Percentiles rank a stretch among this genome's conserved stretches.
phyloP scores from a whole-genome alignment of 352 stramenopile species.

The Thalassiosira livingstoniorum region DNA sequence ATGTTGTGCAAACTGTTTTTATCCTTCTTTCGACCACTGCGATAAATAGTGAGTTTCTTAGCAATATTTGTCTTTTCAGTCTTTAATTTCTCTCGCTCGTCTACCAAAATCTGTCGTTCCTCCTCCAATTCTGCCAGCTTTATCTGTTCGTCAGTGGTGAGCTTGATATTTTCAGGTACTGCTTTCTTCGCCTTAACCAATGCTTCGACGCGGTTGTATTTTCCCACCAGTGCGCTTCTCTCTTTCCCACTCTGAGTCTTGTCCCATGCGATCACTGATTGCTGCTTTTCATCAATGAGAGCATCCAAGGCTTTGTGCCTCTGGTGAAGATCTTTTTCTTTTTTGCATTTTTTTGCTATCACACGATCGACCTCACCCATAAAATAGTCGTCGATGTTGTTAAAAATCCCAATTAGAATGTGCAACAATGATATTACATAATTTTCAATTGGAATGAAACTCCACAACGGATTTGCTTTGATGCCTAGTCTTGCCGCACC shows the following conservation, averaged over 20 bases:
- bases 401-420: neutral
- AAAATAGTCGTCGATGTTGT: neutral
- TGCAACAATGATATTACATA: neutral
- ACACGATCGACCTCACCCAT: neutral
- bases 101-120: neutral
- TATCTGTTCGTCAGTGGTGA: neutral
- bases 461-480: too few species aligned
- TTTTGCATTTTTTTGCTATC: too few species aligned
- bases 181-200: too few species aligned
- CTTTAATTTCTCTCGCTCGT: neutral
- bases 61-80: neutral
- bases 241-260: too few species aligned
- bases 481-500: neutral
- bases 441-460: neutral
- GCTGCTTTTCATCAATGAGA: too few species aligned
- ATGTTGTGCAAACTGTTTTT: neutral
- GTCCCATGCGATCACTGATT: too few species aligned
- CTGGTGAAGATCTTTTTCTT: too few species aligned
- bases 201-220: too few species aligned
- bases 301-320: too few species aligned
- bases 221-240: too few species aligned
- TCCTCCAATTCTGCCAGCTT: neutral
- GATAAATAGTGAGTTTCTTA: neutral
- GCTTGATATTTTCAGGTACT: too few species aligned
- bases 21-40: neutral